These are phyloP conservation scores for Puccinellia tenuiflora DNA, from an alignment of 176 grass and related monocot genomes.

Conservation along the genomic window DNA sequence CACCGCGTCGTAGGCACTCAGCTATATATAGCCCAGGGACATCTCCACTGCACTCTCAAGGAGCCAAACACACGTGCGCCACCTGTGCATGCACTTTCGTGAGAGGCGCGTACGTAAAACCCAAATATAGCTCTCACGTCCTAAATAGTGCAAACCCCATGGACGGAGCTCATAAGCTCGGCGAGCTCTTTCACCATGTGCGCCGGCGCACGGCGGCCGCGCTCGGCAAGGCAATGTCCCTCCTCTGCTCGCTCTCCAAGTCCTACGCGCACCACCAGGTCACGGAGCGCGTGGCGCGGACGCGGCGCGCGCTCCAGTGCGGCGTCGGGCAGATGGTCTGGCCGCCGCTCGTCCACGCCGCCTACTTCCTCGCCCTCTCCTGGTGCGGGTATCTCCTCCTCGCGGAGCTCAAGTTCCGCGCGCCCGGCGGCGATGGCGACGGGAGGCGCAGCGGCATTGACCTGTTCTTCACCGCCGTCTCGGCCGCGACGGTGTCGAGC, in stretches of 20 bases:
- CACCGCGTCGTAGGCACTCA: too few relatives aligned
- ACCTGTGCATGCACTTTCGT: too few relatives aligned
- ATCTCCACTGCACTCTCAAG: too few relatives aligned
- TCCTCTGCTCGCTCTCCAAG: neutral
- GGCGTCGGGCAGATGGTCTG: neutral
- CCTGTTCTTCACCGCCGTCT: conserved; percentile 59
- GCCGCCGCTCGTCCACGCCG: conserved; percentile 10
- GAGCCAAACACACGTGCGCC: too few relatives aligned
- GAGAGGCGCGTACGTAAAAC: neutral
- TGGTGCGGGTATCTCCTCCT: conserved; percentile 29
- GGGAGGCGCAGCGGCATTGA: conserved; percentile 10
- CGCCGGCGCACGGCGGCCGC: neutral
- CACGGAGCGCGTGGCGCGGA: conserved; percentile 16
- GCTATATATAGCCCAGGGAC: neutral
- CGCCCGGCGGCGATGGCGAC: too few relatives aligned
- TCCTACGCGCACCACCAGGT: conserved; percentile 28
- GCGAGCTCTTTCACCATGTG: neutral
- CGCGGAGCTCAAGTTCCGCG: neutral
- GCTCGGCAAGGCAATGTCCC: neutral
- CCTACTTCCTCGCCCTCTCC: conserved; percentile 36
- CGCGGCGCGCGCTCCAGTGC: conserved; percentile 16
- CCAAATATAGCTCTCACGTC: neutral
- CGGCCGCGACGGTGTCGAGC: conserved; percentile 62
- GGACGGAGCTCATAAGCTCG: neutral
- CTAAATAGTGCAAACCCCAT: neutral